Conservation (phyloP, 441 rosid genomes). For the Codiaeum variegatum region DNA sequence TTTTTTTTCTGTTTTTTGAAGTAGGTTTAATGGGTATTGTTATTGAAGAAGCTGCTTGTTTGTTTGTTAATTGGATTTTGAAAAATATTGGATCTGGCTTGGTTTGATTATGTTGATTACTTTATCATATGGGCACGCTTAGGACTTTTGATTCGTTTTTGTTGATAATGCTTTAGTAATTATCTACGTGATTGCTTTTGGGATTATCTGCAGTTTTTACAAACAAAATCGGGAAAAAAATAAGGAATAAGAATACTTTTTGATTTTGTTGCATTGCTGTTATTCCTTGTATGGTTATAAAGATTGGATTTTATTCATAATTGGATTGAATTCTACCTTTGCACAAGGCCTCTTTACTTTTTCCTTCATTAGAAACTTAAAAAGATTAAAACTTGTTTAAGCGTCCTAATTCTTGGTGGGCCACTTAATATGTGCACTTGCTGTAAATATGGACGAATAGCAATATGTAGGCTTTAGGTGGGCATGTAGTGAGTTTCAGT, state of each 20-base stretch:
- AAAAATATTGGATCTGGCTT: slow-evolving; percentile 27
- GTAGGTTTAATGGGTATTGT: not conserved
- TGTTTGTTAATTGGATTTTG: not conserved
- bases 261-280: not conserved
- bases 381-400: not conserved
- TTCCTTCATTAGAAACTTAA: not conserved
- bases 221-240: not conserved
- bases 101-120: not conserved
- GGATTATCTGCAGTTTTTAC: not conserved
- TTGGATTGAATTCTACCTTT: not conserved
- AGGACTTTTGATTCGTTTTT: not conserved
- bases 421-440: slow-evolving; percentile 51
- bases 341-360: not conserved
- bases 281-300: not conserved
- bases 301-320: not conserved
- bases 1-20: not conserved
- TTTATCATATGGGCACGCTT: not conserved
- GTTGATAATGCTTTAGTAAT: not conserved
- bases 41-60: not conserved
- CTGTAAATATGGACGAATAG: slow-evolving; percentile 67
- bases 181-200: not conserved
- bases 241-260: too few relatives aligned
- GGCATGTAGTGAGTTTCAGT: slow-evolving; percentile 38
- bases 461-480: slow-evolving; percentile 64
- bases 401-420: slow-evolving; percentile 77